Percentiles rank a stretch among this genome's conserved stretches.
Conservation (phyloP, 805 yeast species). For the Priceomyces fermenticarens region DNA sequence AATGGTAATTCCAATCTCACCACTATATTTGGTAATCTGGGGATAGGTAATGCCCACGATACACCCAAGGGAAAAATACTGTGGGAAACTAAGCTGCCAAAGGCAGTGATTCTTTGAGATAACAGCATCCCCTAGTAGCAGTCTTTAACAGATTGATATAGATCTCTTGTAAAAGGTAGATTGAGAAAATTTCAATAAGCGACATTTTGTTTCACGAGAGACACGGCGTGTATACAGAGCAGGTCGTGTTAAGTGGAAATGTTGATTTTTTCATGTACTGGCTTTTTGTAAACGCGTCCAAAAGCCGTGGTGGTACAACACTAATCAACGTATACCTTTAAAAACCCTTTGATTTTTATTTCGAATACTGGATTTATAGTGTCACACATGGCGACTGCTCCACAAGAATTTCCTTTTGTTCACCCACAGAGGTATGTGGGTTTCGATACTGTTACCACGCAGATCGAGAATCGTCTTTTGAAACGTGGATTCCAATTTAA, state of each 20-base stretch:
- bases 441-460: constrained; percentile 92
- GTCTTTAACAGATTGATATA: too few species aligned
- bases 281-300: constrained; percentile 5
- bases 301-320: neutral
- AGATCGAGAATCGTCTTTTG: constrained; percentile 87
- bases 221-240: neutral
- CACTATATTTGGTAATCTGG: constrained; percentile 9
- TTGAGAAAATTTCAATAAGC: neutral
- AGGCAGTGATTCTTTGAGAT: too few species aligned
- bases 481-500: constrained; percentile 94
- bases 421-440: constrained; percentile 86
- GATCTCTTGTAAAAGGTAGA: neutral
- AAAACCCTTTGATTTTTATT: too few species aligned
- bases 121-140: too few species aligned
- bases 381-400: constrained; percentile 1
- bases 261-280: constrained; percentile 1
- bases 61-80: too few species aligned
- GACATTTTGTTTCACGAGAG: neutral
- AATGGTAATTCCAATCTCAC: constrained; percentile 7
- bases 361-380: too few species aligned
- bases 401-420: constrained; percentile 13
- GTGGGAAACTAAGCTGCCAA: too few species aligned
- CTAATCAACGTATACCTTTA: too few species aligned
- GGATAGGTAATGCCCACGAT: too few species aligned
- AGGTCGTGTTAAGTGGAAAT: constrained; percentile 1